Conservation (phyloP, 164 flowering plant genomes). For the Euptelea pleiosperma region DNA sequence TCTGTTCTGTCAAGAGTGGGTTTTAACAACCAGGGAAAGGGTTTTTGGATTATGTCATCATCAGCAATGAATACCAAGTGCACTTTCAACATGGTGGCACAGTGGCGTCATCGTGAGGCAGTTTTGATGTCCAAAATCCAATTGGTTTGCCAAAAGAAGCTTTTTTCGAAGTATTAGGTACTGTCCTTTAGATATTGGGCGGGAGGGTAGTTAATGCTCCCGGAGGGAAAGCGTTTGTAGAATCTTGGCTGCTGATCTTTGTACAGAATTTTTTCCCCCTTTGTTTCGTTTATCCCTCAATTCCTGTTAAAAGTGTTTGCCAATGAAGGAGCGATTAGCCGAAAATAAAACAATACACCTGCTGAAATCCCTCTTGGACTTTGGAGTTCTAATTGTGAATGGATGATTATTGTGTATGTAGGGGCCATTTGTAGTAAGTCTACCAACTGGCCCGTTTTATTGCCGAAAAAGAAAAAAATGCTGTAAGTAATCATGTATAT, state of each 20-base stretch:
- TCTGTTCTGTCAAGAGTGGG: too few relatives aligned
- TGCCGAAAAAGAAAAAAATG: too few relatives aligned
- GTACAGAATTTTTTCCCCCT: slow-evolving; percentile 42
- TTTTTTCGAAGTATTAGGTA: slow-evolving; percentile 17
- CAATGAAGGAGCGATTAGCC: slow-evolving; percentile 29
- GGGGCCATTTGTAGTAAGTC: too few relatives aligned
- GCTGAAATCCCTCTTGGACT: slow-evolving; percentile 13
- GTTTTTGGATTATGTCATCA: background rate
- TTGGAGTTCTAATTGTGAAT: slow-evolving; percentile 13
- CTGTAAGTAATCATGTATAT: too few relatives aligned
- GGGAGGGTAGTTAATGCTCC: slow-evolving; percentile 14
- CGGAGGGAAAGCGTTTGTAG: slow-evolving; percentile 38
- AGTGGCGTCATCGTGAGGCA: slow-evolving; percentile 9
- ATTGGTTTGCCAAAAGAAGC: slow-evolving; percentile 16
- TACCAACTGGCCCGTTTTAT: too few relatives aligned
- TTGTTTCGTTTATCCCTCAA: slow-evolving; percentile 11
- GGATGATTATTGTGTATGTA: too few relatives aligned
- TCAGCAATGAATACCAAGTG: slow-evolving; percentile 9
- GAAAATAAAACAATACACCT: slow-evolving; percentile 39
- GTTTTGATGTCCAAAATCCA: slow-evolving; percentile 14
- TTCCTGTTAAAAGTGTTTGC: slow-evolving; percentile 28
- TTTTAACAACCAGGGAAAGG: too few relatives aligned
- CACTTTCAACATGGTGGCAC: slow-evolving; percentile 17
- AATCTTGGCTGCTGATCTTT: slow-evolving; percentile 45
- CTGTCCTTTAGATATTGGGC: slow-evolving; percentile 24